Base-by-base conservation (phyloP, 805 yeast species). In the Candida argentea region DNA sequence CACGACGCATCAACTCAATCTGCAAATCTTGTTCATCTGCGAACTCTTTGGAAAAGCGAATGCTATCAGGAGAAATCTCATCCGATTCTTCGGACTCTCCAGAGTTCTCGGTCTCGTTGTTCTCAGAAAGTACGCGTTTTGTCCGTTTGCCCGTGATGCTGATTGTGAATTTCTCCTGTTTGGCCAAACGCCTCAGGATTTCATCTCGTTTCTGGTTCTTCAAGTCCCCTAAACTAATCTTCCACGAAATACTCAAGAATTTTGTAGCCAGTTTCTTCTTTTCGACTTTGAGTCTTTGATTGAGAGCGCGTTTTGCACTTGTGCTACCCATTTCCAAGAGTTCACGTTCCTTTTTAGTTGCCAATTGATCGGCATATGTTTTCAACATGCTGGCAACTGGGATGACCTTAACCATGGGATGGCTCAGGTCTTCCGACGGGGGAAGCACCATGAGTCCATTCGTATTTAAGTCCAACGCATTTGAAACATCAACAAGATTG, bases 201-300 rank as follows among this genome's bases (percentile, higher is more conserved):
- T 74, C 81, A 30, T 59, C 57, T 9, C 53, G 51, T 42, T 74
- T 74, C 34, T 74, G 81, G 21, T 65, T 61, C 16, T 42, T 45
- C 32, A 74, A 50, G 46, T 74, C 81, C 23, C 65, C 61, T 19
- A 52, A 46, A n/a, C 66, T 63, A 13, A 73, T 73, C 26, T 66
- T 63, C 80, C 80, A 74, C 7, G 73, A 61, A 3, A 74, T 45
- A 24, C 64, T 63, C 19, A 74, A 49, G 18, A 61, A 50, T 37
- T 73, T 73, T n/a, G 59, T 35, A 18, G 60, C 57, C 0, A 57
- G 48, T 31, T 55, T 57, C 37, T 58, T 61, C 44, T 46, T 49
- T 26, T 57, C 61, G 1, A 52, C 50, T 24, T 44, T 50, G 13
- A 47, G 45, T 18, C 58, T 39, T 30, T 39, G 52, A 12, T 39